A percentile compares a stretch with the other conserved stretches of the same genome.
phyloP scores from a whole-genome alignment of 768 basidiomycete species.

The Lyophyllum decastes region DNA sequence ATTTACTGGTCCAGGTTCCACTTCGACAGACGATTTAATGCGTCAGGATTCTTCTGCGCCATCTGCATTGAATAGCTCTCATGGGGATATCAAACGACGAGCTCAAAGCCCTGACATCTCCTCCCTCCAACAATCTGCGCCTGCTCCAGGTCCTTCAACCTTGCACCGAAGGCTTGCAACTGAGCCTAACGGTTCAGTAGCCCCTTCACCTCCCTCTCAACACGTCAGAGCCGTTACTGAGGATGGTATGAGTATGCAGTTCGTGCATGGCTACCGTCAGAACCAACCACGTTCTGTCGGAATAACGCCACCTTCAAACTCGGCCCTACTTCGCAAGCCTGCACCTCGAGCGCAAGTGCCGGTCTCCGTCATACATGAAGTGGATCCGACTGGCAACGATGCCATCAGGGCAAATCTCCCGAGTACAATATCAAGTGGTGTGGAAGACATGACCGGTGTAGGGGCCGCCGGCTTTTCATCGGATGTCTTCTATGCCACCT shows the following conservation, averaged over 20 bases:
- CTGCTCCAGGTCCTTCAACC: slow-evolving; percentile 12
- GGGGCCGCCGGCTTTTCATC: slow-evolving; percentile 40
- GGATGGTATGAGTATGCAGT: neutral
- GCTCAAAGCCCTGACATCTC: slow-evolving; percentile 15
- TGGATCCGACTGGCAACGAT: slow-evolving; percentile 16
- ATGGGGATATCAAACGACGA: slow-evolving; percentile 23
- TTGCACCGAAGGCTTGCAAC: slow-evolving; percentile 40
- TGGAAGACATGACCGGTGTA: slow-evolving; percentile 68
- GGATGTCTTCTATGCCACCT: slow-evolving; percentile 34
- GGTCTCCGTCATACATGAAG: slow-evolving; percentile 55
- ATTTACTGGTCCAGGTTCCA: slow-evolving; percentile 57
- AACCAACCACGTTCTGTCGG: neutral
- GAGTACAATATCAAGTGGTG: slow-evolving; percentile 51
- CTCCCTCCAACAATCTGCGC: slow-evolving; percentile 7
- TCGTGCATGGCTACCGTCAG: slow-evolving; percentile 9
- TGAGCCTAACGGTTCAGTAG: slow-evolving; percentile 24
- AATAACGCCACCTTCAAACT: slow-evolving; percentile 5
- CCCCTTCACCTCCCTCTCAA: slow-evolving; percentile 18
- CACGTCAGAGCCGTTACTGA: slow-evolving; percentile 37
- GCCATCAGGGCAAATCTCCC: slow-evolving; percentile 47
- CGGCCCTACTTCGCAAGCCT: slow-evolving; percentile 53
- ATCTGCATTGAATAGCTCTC: slow-evolving; percentile 24
- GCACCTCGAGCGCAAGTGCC: slow-evolving; percentile 66
- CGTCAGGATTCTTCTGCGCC: slow-evolving; percentile 33
- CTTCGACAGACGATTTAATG: slow-evolving; percentile 28